A percentile compares a stretch with the other conserved stretches of the same genome.
These are phyloP conservation scores for Penicillium sp. DNA, from an alignment of 2,329 filamentous ascomycete species.

Conservation along the genomic window DNA sequence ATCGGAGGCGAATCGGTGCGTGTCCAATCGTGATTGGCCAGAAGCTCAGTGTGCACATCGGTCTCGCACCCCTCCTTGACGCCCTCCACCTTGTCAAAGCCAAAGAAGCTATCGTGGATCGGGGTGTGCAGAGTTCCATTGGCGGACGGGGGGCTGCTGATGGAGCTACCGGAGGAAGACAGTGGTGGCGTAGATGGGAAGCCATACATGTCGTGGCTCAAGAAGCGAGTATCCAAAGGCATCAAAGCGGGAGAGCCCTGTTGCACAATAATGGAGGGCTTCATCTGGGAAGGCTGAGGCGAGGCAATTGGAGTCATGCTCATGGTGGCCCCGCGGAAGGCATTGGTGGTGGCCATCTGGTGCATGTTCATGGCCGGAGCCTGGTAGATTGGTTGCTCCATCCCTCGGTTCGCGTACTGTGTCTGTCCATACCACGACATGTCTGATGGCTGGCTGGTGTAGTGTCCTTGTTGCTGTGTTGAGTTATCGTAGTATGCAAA, in stretches of 20 bases:
- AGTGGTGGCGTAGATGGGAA: conserved; percentile 85
- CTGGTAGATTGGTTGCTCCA: conserved; percentile 38
- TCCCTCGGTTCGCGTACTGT: conserved; percentile 27
- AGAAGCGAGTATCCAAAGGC: conserved; percentile 74
- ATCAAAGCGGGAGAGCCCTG: conserved; percentile 56
- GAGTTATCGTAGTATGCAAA: conserved; percentile 89
- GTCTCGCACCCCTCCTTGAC: conserved; percentile 71
- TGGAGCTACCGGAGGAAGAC: conserved; percentile 79
- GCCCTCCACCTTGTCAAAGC: conserved; percentile 65
- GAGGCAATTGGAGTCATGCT: conserved; percentile 70
- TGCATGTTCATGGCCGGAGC: conserved; percentile 47
- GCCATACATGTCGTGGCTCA: conserved; percentile 63
- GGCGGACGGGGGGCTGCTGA: conserved; percentile 78
- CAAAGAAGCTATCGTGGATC: conserved; percentile 75
- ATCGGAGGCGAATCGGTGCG: conserved; percentile 78
- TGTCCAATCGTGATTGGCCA: conserved; percentile 74
- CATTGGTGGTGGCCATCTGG: conserved; percentile 44
- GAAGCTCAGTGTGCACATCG: conserved; percentile 69
- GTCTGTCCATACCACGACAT: conserved; percentile 46
- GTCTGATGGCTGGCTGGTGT: conserved; percentile 64
- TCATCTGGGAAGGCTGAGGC: conserved; percentile 71
- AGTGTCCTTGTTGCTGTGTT: conserved; percentile 74
- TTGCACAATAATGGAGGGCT: conserved; percentile 69
- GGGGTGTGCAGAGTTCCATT: conserved; percentile 80
- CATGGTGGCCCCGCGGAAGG: conserved; percentile 40